A percentile compares a stretch with the other conserved stretches of the same genome.
Evolutionary conservation across 2,329 filamentous ascomycete genomes (phyloP).

Genomic region (Monosporascus cannonballus): DNA sequence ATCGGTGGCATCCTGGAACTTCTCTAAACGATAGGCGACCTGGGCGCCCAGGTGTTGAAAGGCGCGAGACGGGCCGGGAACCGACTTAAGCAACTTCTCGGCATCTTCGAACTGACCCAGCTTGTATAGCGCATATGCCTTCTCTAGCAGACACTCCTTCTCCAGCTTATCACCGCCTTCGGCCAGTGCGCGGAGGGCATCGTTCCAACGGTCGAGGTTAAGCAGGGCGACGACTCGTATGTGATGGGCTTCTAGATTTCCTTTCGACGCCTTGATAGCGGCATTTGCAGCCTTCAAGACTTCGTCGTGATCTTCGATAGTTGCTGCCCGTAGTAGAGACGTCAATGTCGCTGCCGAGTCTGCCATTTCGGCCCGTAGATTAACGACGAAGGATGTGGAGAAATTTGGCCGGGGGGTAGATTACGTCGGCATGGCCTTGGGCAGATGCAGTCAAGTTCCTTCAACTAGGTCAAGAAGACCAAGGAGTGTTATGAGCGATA

Average conservation of each 20-base stretch:
- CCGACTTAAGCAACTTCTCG: constrained; percentile 34
- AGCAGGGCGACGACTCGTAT: constrained; percentile 69
- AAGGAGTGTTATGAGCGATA: no score
- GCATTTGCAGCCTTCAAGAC: constrained; percentile 59
- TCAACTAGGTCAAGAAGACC: no score
- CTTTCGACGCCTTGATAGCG: constrained; percentile 55
- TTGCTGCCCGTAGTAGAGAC: constrained; percentile 47
- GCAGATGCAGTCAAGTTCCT: no score
- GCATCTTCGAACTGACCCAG: constrained; percentile 63
- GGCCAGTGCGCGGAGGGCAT: constrained; percentile 64
- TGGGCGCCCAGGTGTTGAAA: constrained; percentile 55
- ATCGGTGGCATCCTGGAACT: constrained; percentile 59
- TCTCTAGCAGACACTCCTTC: constrained; percentile 58
- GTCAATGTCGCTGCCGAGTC: constrained; percentile 45
- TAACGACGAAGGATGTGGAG: background rate
- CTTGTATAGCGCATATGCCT: constrained; percentile 81
- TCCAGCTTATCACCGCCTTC: constrained; percentile 57
- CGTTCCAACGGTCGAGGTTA: constrained; percentile 76
- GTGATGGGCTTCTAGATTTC: constrained; percentile 52
- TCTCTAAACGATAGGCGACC: constrained; percentile 67
- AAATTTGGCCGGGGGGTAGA: background rate
- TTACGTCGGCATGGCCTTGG: background rate
- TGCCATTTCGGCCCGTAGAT: constrained; percentile 22
- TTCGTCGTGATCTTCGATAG: constrained; percentile 67
- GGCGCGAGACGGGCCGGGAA: constrained; percentile 22